These are phyloP conservation scores for Monosporascus sp. DNA, from an alignment of 2,329 filamentous ascomycete genomes.

Conservation along the genomic window DNA sequence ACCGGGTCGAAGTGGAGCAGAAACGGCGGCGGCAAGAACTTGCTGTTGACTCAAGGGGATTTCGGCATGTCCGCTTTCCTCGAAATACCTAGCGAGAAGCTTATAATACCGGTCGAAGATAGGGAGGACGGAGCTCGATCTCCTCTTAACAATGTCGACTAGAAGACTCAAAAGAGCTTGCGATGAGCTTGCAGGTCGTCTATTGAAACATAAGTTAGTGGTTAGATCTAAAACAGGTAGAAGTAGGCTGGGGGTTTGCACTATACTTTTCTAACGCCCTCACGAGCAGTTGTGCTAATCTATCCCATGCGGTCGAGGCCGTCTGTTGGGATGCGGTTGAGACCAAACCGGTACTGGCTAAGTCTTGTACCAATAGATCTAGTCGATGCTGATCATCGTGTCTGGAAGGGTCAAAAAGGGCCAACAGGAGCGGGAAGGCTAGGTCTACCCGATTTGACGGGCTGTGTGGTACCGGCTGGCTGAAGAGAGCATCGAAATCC, in stretches of 20 bases:
- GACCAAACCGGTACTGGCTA: conserved; percentile 14
- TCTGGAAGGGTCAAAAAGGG: conserved; percentile 40
- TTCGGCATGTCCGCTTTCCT: conserved; percentile 13
- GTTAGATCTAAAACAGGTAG: not conserved
- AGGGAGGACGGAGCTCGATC: conserved; percentile 23
- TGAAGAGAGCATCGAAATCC: conserved; percentile 58
- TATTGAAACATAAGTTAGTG: conserved; percentile 10
- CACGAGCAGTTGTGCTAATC: conserved; percentile 21
- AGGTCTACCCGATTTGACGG: conserved; percentile 18
- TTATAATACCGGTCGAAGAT: conserved; percentile 33
- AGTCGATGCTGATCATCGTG: conserved; percentile 45
- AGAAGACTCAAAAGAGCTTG: conserved; percentile 31
- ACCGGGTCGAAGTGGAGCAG: conserved; percentile 15
- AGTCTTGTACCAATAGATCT: conserved; percentile 38
- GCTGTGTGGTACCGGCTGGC: conserved; percentile 27
- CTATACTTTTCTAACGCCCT: conserved; percentile 21
- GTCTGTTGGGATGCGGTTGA: not conserved
- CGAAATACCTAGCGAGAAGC: conserved; percentile 32
- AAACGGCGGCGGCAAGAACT: conserved; percentile 16
- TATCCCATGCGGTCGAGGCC: conserved; percentile 17
- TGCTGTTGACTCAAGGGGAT: conserved; percentile 9
- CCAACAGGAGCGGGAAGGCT: conserved; percentile 43
- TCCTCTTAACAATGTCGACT: conserved; percentile 23
- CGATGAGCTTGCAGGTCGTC: conserved; percentile 16
- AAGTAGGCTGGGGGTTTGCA: not conserved